Base-by-base conservation (phyloP, 306 rosid species). In the Sesbania bispinosa region DNA sequence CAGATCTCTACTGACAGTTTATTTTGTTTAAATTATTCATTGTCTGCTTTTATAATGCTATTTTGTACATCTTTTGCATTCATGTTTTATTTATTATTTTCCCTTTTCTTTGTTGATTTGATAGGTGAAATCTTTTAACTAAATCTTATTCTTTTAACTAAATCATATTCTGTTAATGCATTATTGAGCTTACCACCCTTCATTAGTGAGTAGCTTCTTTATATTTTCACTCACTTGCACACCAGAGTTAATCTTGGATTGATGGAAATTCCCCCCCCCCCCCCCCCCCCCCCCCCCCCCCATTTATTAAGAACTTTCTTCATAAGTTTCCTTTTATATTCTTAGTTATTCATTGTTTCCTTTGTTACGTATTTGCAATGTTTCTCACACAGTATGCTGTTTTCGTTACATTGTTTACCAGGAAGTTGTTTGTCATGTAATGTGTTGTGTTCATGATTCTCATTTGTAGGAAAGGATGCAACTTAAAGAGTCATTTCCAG, bases 401-500 rank as follows among this genome's bases (percentile, higher is more conserved):
- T n/a, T n/a, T n/a, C n/a, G n/a, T n/a, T n/a, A n/a, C n/a, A n/a
- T n/a, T n/a, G n/a, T n/a, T n/a, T n/a, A n/a, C n/a, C n/a, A n/a
- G n/a, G n/a, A n/a, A n/a, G n/a, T n/a, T n/a, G n/a, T n/a, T n/a
- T n/a, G n/a, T n/a, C n/a, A n/a, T n/a, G n/a, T n/a, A n/a, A n/a
- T n/a, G n/a, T n/a, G n/a, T 63, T 54, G 46, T 77, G 62, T 69
- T 69, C 51, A 30, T 39, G 32, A 77, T 50, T 50, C 71, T 72
- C 39, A 46, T 62, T 66, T 87, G 81, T 86, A 90, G 97, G 91
- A 90, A 69, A 90, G 78, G 83, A 21, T 80, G 79, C 90, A 75
- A 29, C 81, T 75, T 71, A 89, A 72, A 80, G 92, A 87, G 64
- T 71, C 84, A 36, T 88, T 88, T 89, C 96, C 98, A 29, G 82